Base-by-base conservation (phyloP, 148 eudicot species). In the Rhododendron kiyosumense region DNA sequence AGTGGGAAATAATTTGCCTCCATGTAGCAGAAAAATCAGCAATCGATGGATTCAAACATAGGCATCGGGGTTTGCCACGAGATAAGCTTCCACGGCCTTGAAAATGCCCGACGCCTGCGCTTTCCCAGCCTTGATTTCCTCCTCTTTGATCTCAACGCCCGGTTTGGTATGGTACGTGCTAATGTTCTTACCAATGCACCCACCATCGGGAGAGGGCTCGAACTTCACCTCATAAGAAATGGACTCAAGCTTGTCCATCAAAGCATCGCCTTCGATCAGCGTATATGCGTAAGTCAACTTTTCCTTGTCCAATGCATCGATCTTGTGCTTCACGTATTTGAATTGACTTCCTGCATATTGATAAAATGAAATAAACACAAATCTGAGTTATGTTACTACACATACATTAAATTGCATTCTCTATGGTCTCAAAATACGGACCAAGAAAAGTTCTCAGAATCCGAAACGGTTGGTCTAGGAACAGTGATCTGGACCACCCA, bases 31-130 rank as follows among this genome's bases (percentile, higher is more conserved):
- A 67, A 67, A 51, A 67, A 26, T 10, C 5, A 6, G 34, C 74
- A 67, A 67, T 26, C 34, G 32, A 71, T 32, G 0, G 24, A 22
- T 17, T 80, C 65, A 80, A 80, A 32, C 43, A 30, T 81, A 81
- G 73, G 71, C 54, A 3, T 82, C 51, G 0, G 75, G 84, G 34
- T 82, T 82, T 12, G 84, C 84, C 52, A 63, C 2, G 84, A 82
- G 84, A 32, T 82, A 82, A 17, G 74, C 84, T 61, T 82, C 84
- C 45, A 84, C 85, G 32, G 85, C 85, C 85, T 84, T 84, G 65
- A 84, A 48, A 15, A 84, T 38, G 15, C 61, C 85, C 17, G 85
- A 36, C 3, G 85, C 85, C 74, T 76, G 41, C 10, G 61, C 86
- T 22, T 85, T 78, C 22, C 81, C 81, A 26, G 81, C 73, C 75